Base-by-base conservation (phyloP, 352 stramenopile genomes). In the Globisporangium ultimum region DNA sequence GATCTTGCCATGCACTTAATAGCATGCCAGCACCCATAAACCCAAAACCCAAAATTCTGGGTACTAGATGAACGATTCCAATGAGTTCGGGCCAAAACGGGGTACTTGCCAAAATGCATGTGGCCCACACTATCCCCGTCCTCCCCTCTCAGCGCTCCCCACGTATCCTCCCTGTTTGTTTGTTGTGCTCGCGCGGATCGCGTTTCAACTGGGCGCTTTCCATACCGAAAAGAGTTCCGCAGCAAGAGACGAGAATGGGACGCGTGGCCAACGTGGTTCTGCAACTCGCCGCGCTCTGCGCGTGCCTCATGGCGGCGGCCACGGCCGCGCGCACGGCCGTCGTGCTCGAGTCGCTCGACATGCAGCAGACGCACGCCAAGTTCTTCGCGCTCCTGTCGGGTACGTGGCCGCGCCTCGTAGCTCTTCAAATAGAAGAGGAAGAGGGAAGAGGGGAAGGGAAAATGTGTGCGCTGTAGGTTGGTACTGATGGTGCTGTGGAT, bases 331-430 rank as follows among this genome's bases (percentile, higher is more conserved):
- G 80, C 69, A 92, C 80, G 50, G 80, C 83, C 51, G 76, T 92
- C 47, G 67, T 92, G 63, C 58, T 90, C 36, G 83, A 88, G 61
- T 81, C 74, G 20, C 54, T 64, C 34, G 70, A 80, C 50, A 62
- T 90, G 28, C 70, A 87, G 63, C 58, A 78, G 57, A 81, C 83
- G 53, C 80, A 92, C 71, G 74, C 80, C 57, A 85, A 83, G 61
- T 92, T 92, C 62, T 90, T 92, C 50, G 65, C 84, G 72, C 65
- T 78, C 47, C 77, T 92, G 34, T 45, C 71, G 58, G 74, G 79
- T 89, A 49, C 56, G 73, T 69, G 18, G 20, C 38, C 3, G 3
- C 10, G 38, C 14, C 10, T 11, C 52, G 20, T 34, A 47, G 21
- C 36, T 15, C 11, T 36, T 22, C 22, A 13, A 32, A 24, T 17